These are phyloP conservation scores for Carex myosuroides DNA, from an alignment of 176 grass and related monocot genomes.

Conservation along the genomic window DNA sequence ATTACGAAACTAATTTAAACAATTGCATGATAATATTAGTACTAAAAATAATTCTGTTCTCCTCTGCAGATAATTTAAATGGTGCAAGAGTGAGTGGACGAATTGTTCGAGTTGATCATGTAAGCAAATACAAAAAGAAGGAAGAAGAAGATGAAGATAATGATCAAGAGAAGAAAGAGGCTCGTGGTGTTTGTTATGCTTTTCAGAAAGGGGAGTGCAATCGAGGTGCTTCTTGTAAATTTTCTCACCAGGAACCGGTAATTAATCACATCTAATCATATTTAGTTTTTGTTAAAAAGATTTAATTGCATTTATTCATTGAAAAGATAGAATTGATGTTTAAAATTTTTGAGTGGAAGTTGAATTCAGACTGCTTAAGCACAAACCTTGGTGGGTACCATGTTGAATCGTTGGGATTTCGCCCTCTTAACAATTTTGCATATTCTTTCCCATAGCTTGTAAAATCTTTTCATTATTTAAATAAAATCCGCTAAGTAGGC, in stretches of 20 bases:
- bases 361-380: background rate
- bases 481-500: too few relatives aligned
- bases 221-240: slow-evolving; percentile 69
- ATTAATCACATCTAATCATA: background rate
- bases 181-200: slow-evolving; percentile 75
- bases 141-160: slow-evolving; percentile 86
- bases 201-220: slow-evolving; percentile 96
- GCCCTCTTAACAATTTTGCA: background rate
- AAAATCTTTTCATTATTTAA: too few relatives aligned
- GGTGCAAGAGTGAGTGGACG: slow-evolving; percentile 83
- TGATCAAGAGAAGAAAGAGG: slow-evolving; percentile 61
- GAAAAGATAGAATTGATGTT: background rate
- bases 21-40: background rate
- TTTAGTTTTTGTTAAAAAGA: background rate
- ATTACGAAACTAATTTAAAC: background rate
- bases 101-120: slow-evolving; percentile 86
- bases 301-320: background rate
- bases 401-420: background rate
- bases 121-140: slow-evolving; percentile 87
- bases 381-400: background rate
- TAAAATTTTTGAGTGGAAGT: background rate
- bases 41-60: background rate
- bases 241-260: slow-evolving; percentile 83
- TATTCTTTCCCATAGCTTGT: background rate
- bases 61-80: slow-evolving; percentile 68